Evolutionary conservation across 805 yeast species (phyloP), one percentile per base, ranked within the genome.

Genomic region (Candida endomychidarum): DNA sequence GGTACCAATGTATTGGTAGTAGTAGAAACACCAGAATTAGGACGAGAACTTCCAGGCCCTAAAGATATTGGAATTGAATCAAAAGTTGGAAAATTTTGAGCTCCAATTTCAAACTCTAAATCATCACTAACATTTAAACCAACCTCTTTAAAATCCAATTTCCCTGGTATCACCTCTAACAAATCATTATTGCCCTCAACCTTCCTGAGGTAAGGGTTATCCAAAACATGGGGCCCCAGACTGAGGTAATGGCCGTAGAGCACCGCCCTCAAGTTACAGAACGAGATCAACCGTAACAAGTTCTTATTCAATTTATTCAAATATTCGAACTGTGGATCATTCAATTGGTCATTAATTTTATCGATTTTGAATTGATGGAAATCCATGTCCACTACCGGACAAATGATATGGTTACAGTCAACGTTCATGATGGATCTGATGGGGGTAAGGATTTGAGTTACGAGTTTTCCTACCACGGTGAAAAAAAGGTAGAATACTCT

Each of bases 401-500:
- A 51, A n/a, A 64, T 42, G 3, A 67, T 51, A 41, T 63, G 47
- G 27, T 62, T 51, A 11, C 70, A 52, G 36, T 69, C 74, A 14
- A 63, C 57, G 15, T 62, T 39, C 49, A 65, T 45, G 3, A 67
- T 46, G 5, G 65, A 55, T 44, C 69, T 53, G 5, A 68, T 53
- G 4, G 69, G 65, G 0, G 72, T 50, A 15, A 62, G 51, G 1
- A 63, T 55, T 33, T 67, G 63, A 18, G 48, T 42, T 21, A 69
- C 45, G 6, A 64, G 47, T 40, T 57, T 65, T 0, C 70, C 74
- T 18, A 64, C 48, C 1, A 68, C 66, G 19, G 47, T 52, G 47
- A 48, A 67, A 33, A 66, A 65, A 25, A 67, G 51, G 40, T 60
- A 61, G 34, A 66, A 55, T 3, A 61, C 56, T 38, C 60, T 60